A percentile compares a stretch with the other conserved stretches of the same genome.
Evolutionary conservation across 1,284 basidiomycete species (phyloP).

Genomic region (Anthracocystis setariae): DNA sequence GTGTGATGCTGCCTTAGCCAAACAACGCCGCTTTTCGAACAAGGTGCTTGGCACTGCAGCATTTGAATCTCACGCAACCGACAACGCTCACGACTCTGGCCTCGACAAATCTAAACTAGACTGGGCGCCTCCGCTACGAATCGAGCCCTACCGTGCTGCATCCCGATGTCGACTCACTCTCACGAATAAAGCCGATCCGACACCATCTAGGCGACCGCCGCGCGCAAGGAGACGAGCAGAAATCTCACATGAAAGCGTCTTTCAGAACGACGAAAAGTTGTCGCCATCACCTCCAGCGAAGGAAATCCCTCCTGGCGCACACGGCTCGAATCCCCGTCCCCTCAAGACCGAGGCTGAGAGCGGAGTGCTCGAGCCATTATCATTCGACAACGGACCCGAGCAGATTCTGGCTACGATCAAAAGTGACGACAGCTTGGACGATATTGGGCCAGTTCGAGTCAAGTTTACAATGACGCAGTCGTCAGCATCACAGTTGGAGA

Average conservation of each 20-base stretch:
- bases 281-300: too few relatives aligned
- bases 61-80: background rate
- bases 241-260: background rate
- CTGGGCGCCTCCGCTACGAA: constrained; percentile 10
- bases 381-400: background rate
- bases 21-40: constrained; percentile 24
- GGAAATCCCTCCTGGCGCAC: too few relatives aligned
- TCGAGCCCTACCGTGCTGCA: constrained; percentile 13
- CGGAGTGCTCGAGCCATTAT: background rate
- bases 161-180: constrained; percentile 7
- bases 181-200: background rate
- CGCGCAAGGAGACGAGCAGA: background rate
- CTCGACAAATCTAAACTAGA: background rate
- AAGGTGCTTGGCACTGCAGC: background rate
- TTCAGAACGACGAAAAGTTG: background rate
- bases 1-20: constrained; percentile 11
- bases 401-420: background rate
- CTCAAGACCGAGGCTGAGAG: too few relatives aligned
- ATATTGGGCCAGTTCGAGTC: background rate
- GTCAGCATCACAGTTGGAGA: background rate
- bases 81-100: background rate
- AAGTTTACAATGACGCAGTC: background rate
- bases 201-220: background rate
- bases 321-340: too few relatives aligned
- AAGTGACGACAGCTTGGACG: background rate